Evolutionary conservation across 2,329 filamentous ascomycete species (phyloP), one percentile per base, ranked within the genome.

Genomic region (Fusarium sp.): DNA sequence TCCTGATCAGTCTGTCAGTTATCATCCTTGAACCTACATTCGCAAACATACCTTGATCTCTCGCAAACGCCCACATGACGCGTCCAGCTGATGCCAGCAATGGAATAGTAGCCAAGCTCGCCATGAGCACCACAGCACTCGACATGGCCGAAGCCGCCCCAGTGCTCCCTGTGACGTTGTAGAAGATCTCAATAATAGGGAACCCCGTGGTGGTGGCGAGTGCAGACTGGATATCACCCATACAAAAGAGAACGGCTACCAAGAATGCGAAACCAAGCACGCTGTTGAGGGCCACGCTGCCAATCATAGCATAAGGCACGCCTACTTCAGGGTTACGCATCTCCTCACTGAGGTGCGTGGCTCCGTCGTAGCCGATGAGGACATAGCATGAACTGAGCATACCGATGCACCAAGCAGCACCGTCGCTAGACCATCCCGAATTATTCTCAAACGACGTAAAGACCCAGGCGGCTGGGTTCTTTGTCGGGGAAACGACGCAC

Each of bases 301-400:
- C 65, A 2, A 76, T 62, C 74, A 76, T 76, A 14, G 74, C 74
- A 1, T 41, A 11, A 0, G 74, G 74, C 0, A 76, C 70, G 0
- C 72, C 74, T 1, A 25, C 68, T 27, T 69, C 63, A 0, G 71
- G 48, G 6, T 76, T 72, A 1, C 66, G 43, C 72, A 77, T 77
- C 25, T 77, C 75, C 5, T 77, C 75, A 7, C 70, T 76, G 0
- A 77, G 16, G 43, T 77, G 75, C 0, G 71, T 75, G 1, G 71
- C 72, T 20, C 72, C 72, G 35, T 77, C 75, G 0, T 76, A 76
- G 0, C 74, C 74, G 13, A 69, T 25, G 0, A 76, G 41, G 3
- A 76, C 69, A 10, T 73, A 76, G 23, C 74, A 76, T 14, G 74
- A 76, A 16, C 72, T 73, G 1, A 75, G 58, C 20, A 77, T 45